A percentile compares a stretch with the other conserved stretches of the same genome.
These are phyloP conservation scores for Nymphaea thermarum DNA, from an alignment of 164 flowering plant genomes.

Conservation along the genomic window DNA sequence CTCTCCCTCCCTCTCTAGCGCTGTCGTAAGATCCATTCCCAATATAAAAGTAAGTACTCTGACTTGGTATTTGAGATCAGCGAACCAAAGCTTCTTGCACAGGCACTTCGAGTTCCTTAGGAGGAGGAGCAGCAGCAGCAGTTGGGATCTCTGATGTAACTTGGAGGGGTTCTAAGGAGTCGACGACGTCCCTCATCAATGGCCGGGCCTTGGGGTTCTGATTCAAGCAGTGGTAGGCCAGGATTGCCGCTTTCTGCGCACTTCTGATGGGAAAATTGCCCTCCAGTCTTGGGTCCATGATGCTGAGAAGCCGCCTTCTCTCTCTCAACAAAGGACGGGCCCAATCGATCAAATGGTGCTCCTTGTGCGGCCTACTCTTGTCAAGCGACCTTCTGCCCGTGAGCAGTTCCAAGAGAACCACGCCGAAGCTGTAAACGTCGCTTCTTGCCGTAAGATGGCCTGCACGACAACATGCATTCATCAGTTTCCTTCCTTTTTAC, in stretches of 20 bases:
- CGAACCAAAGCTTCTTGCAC: too few relatives aligned
- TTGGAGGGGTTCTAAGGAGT: slow-evolving; percentile 81
- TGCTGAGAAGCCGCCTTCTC: slow-evolving; percentile 62
- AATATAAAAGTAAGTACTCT: too few relatives aligned
- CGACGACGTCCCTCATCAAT: slow-evolving; percentile 85
- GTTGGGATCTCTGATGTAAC: background rate
- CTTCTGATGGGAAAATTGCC: slow-evolving; percentile 77
- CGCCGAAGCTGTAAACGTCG: slow-evolving; percentile 87
- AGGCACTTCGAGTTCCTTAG: too few relatives aligned
- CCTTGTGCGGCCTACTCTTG: slow-evolving; percentile 59
- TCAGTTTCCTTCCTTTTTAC: too few relatives aligned
- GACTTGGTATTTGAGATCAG: too few relatives aligned
- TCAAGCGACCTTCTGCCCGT: slow-evolving; percentile 81
- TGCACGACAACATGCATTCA: slow-evolving; percentile 9
- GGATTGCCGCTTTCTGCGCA: slow-evolving; percentile 85
- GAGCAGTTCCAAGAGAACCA: slow-evolving; percentile 80
- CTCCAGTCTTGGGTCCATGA: slow-evolving; percentile 62
- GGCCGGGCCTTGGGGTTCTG: slow-evolving; percentile 89
- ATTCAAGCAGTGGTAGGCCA: slow-evolving; percentile 82
- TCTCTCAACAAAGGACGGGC: slow-evolving; percentile 67
- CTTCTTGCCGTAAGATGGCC: slow-evolving; percentile 80
- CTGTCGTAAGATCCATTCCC: background rate
- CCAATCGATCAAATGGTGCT: slow-evolving; percentile 81
- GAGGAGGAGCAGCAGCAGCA: background rate
- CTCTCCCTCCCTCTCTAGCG: background rate